Percentiles rank a stretch among this genome's conserved stretches.
phyloP scores from a whole-genome alignment of 805 yeast species.

The Kurtzmaniella cleridarum region DNA sequence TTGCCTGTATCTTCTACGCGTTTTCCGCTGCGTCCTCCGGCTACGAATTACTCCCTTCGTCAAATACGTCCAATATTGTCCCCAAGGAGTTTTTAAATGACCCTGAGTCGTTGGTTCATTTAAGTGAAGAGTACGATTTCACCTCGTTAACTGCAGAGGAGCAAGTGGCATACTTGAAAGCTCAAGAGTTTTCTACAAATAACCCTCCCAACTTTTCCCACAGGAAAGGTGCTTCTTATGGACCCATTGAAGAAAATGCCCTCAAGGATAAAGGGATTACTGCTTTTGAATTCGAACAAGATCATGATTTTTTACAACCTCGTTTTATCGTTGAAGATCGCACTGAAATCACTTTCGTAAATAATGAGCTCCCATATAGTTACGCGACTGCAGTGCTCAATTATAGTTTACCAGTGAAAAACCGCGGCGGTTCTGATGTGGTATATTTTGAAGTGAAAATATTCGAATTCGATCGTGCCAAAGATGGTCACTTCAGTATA shows the following conservation, averaged over 20 bases:
- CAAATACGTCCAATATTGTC: constrained; percentile 6
- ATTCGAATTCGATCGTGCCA: constrained; percentile 22
- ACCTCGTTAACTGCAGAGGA: constrained; percentile 36
- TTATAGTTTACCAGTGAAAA: constrained; percentile 32
- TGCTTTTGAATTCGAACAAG: constrained; percentile 39
- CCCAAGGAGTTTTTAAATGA: constrained; percentile 37
- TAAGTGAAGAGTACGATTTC: constrained; percentile 34
- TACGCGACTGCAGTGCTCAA: constrained; percentile 36
- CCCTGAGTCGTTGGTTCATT: constrained; percentile 28
- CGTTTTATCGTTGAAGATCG: constrained; percentile 34
- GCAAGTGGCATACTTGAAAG: constrained; percentile 29
- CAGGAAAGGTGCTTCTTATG: constrained; percentile 27
- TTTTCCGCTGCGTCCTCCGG: too few relatives aligned
- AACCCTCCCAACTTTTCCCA: constrained; percentile 29
- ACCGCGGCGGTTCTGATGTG: constrained; percentile 28
- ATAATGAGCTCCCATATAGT: constrained; percentile 34
- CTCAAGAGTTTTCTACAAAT: constrained; percentile 26
- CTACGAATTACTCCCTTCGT: too few relatives aligned
- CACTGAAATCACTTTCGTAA: constrained; percentile 31
- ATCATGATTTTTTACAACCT: constrained; percentile 23
- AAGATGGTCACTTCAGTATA: constrained; percentile 44
- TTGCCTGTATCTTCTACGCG: too few relatives aligned
- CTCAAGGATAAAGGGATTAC: constrained; percentile 33
- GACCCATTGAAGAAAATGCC: constrained; percentile 22
- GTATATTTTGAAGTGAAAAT: constrained; percentile 59